Conservation (phyloP, 305 asterid genomes). For the Ajuga reptans region DNA sequence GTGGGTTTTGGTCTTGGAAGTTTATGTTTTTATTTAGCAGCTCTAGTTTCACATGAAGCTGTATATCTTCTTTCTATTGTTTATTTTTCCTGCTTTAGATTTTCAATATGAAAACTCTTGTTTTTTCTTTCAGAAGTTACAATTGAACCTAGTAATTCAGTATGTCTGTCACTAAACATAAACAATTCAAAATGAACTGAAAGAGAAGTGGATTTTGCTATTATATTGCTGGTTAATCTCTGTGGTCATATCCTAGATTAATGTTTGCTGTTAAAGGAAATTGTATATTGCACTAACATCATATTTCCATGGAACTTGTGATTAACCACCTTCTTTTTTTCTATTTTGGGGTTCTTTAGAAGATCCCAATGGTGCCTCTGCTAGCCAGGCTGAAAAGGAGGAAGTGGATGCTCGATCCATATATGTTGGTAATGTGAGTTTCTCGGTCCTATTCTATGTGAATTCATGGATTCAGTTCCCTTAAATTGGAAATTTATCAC, state of each 20-base stretch:
- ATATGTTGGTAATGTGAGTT: conserved; percentile 87
- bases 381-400: conserved; percentile 72
- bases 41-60: neutral
- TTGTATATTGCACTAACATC: conserved; percentile 9
- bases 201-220: neutral
- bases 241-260: conserved; percentile 16
- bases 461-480: conserved; percentile 3
- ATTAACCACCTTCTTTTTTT: conserved; percentile 17
- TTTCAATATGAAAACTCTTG: neutral
- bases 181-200: neutral
- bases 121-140: neutral
- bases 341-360: conserved; percentile 26
- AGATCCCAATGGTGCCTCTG: conserved; percentile 49
- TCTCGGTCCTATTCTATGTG: conserved; percentile 19
- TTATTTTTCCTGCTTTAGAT: neutral
- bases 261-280: conserved; percentile 12
- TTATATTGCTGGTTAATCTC: conserved; percentile 6
- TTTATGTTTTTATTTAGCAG: neutral
- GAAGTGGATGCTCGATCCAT: conserved; percentile 82
- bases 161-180: neutral
- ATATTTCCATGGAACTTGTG: conserved; percentile 14
- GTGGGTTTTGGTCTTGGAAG: neutral
- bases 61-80: neutral
- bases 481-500: neutral
- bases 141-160: conserved; percentile 5